Base-by-base conservation (phyloP, 2,329 filamentous ascomycete species). In the Beauveria pseudobassiana region DNA sequence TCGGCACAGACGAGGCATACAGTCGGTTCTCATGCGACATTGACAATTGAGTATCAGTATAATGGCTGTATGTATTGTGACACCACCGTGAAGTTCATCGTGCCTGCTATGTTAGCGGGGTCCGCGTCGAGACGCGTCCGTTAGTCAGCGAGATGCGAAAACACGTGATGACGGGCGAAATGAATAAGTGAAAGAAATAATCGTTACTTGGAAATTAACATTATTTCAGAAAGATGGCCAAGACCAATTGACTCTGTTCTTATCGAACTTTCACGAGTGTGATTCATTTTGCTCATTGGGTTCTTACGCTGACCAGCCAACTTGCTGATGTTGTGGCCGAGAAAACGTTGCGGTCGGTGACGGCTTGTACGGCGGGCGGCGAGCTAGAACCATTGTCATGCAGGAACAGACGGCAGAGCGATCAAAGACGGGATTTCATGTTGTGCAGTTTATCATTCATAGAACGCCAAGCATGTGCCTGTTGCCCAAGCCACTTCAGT, bases 1-100 rank as follows among this genome's bases (percentile, higher is more conserved):
- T 70, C 77, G 73, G 73, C 42, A 42, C n/a, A 42, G 24, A 26
- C 28, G 22, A 28, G 18, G 43, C 22, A 45, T 5, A 8, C 30
- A 34, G 40, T n/a, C 6, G 16, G 34, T 14, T 30, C 9, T 14
- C n/a, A 14, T n/a, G 30, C 16, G 24, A 50, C 51, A 55, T 55
- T 28, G 40, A 43, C 51, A 48, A 49, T 42, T 16, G 20, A 42
- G 45, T 45, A 45, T 57, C 60, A 40, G 34, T 30, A 18, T 38
- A 62, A 43, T 42, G 16, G 26, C 45, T 53, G 18, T 62, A 12
- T 59, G 16, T 22, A 42, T 14, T 34, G 8, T 52, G 28, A 14
- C 28, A 46, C n/a, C 20, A 54, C 45, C 51, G 51, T 61, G 51
- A 42, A 55, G 30, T 22, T 52, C 43, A 22, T 55, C 30, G 51